Percentiles rank a stretch among this genome's conserved stretches.
These are phyloP conservation scores for Leptographium lundbergii DNA, from an alignment of 2,329 filamentous ascomycete genomes.

Conservation along the genomic window DNA sequence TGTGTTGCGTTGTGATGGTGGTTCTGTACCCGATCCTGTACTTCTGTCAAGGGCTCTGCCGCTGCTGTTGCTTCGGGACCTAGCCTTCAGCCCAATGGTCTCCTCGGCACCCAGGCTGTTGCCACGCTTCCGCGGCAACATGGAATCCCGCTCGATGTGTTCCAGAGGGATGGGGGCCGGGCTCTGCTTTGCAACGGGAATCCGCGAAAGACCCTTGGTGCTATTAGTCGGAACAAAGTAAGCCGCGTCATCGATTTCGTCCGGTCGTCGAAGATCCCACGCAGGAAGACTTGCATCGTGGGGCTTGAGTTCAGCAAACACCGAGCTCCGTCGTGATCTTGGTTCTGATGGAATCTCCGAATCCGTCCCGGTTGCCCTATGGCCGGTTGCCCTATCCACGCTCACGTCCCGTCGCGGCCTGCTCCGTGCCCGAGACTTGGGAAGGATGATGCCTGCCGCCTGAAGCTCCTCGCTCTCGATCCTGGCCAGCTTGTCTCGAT, in stretches of 20 bases:
- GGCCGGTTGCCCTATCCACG: conserved; percentile 19
- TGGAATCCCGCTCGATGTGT: conserved; percentile 61
- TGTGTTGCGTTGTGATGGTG: not conserved
- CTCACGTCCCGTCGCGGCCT: conserved; percentile 15
- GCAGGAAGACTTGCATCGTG: conserved; percentile 29
- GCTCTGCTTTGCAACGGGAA: conserved; percentile 74
- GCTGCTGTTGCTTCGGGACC: conserved; percentile 56
- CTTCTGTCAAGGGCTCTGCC: conserved; percentile 19
- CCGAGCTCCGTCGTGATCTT: conserved; percentile 35
- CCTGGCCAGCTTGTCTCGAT: conserved; percentile 68
- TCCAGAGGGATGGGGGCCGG: conserved; percentile 61
- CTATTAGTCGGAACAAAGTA: conserved; percentile 39
- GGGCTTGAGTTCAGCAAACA: conserved; percentile 21
- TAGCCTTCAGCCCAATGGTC: conserved; percentile 44
- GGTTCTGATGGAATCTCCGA: conserved; percentile 17
- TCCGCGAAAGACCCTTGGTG: conserved; percentile 59
- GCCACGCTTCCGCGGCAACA: conserved; percentile 48
- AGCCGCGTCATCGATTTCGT: conserved; percentile 58
- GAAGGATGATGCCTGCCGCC: conserved; percentile 57
- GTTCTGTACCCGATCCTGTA: not conserved
- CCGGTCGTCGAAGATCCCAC: conserved; percentile 66
- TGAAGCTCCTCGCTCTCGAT: conserved; percentile 74
- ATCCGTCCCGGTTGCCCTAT: conserved; percentile 20
- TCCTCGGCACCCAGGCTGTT: conserved; percentile 41
- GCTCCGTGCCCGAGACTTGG: conserved; percentile 37